Evolutionary conservation across 2,329 filamentous ascomycete species (phyloP).

Genomic region (Fusarium nematophilum): DNA sequence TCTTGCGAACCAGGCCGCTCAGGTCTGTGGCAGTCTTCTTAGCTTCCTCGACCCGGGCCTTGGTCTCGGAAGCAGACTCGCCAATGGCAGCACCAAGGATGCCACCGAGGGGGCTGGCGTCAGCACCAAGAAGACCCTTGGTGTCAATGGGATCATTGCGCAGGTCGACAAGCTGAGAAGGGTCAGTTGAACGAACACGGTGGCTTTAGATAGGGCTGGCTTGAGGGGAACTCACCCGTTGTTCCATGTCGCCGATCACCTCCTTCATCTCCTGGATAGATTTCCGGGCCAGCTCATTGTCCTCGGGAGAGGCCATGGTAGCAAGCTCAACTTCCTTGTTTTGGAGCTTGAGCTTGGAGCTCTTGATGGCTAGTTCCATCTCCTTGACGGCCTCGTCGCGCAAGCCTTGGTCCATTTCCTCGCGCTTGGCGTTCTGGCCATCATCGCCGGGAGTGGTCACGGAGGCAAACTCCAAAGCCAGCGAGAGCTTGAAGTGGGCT

Average conservation of each 20-base stretch:
- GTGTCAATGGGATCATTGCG: slow-evolving; percentile 66
- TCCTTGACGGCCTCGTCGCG: slow-evolving; percentile 77
- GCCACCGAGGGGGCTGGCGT: slow-evolving; percentile 62
- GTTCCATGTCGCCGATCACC: slow-evolving; percentile 82
- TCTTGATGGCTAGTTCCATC: slow-evolving; percentile 79
- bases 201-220: background rate
- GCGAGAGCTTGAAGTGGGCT: slow-evolving; percentile 94
- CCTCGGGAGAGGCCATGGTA: slow-evolving; percentile 71
- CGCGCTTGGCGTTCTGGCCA: slow-evolving; percentile 58
- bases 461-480: slow-evolving; percentile 93
- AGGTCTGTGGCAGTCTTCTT: slow-evolving; percentile 81
- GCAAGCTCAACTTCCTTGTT: slow-evolving; percentile 75
- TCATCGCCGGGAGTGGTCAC: slow-evolving; percentile 70
- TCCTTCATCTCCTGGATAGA: slow-evolving; percentile 80
- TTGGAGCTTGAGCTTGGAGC: slow-evolving; percentile 76
- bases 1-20: slow-evolving; percentile 79
- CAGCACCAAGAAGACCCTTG: slow-evolving; percentile 52
- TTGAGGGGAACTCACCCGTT: slow-evolving; percentile 65
- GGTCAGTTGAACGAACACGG: background rate
- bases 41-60: slow-evolving; percentile 76
- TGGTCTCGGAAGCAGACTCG: slow-evolving; percentile 68
- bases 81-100: slow-evolving; percentile 73
- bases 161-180: slow-evolving; percentile 73
- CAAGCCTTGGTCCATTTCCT: slow-evolving; percentile 73
- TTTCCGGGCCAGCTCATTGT: slow-evolving; percentile 71